These are phyloP conservation scores for Croton laevigatus DNA, from an alignment of 441 rosid genomes.

Conservation along the genomic window DNA sequence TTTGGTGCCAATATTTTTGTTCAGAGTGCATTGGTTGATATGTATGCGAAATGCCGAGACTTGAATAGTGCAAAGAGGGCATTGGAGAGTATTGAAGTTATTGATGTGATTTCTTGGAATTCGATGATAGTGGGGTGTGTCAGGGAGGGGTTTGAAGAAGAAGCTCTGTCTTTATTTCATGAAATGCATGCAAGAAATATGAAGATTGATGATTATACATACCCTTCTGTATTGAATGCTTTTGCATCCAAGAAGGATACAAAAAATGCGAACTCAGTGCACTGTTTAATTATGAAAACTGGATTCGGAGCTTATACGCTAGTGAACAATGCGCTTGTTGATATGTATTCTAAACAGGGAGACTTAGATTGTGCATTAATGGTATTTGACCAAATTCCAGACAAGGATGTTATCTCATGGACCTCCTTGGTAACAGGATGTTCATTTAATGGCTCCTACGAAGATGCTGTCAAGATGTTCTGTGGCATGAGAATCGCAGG, in stretches of 20 bases:
- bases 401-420: constrained; percentile 84
- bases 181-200: constrained; percentile 59
- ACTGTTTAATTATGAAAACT: constrained; percentile 69
- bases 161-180: constrained; percentile 59
- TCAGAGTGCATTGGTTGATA: constrained; percentile 72
- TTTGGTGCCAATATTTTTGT: constrained; percentile 60
- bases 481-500: constrained; percentile 55
- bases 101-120: constrained; percentile 76
- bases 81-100: constrained; percentile 45
- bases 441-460: constrained; percentile 48
- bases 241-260: constrained; percentile 43
- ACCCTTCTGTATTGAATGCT: constrained; percentile 68
- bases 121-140: constrained; percentile 75
- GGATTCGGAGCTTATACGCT: constrained; percentile 58
- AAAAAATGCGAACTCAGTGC: constrained; percentile 49
- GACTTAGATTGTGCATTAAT: constrained; percentile 43
- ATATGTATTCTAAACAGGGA: constrained; percentile 82
- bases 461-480: constrained; percentile 67
- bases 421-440: constrained; percentile 81
- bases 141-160: constrained; percentile 55
- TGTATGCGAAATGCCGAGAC: constrained; percentile 80
- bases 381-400: constrained; percentile 58
- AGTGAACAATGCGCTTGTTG: constrained; percentile 80
- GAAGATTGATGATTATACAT: constrained; percentile 64
- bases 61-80: constrained; percentile 51